phyloP scores from a whole-genome alignment of 768 basidiomycete genomes.

The Mycena rebaudengoi region DNA sequence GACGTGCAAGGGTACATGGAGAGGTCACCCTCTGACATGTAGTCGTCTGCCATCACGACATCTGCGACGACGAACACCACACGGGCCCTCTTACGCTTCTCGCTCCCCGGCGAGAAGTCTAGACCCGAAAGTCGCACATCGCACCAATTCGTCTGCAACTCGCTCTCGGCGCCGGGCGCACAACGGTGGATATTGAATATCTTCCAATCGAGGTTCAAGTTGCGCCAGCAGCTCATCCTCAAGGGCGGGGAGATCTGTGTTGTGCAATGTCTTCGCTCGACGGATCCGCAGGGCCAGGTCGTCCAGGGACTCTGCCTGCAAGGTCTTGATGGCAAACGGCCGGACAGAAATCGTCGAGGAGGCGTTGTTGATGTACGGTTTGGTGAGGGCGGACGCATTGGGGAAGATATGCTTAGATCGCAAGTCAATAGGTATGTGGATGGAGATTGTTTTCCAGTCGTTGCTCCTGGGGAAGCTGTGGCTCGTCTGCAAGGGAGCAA shows the following conservation, averaged over 20 bases:
- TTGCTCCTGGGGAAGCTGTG: not conserved
- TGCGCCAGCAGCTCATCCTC: not conserved
- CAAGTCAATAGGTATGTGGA: not conserved
- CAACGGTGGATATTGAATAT: slow-evolving; percentile 7
- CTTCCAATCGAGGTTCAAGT: not conserved
- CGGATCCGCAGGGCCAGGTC: slow-evolving; percentile 12
- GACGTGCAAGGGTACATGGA: too few species aligned
- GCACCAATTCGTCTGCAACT: not conserved
- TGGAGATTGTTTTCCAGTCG: not conserved
- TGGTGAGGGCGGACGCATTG: not conserved
- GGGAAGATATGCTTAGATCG: slow-evolving; percentile 4
- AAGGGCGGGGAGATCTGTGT: not conserved
- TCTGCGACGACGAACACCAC: not conserved
- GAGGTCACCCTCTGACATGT: too few species aligned
- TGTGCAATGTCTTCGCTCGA: not conserved
- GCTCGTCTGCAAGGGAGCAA: not conserved
- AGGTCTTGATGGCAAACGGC: not conserved
- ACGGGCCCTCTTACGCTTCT: not conserved
- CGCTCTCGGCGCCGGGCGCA: not conserved
- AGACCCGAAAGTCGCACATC: not conserved
- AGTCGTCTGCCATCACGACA: too few species aligned
- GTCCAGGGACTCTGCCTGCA: not conserved
- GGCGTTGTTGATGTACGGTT: slow-evolving; percentile 20
- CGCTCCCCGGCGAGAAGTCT: not conserved
- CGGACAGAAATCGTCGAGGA: not conserved